Conservation (phyloP, 306 rosid genomes). For the Inga laurina region DNA sequence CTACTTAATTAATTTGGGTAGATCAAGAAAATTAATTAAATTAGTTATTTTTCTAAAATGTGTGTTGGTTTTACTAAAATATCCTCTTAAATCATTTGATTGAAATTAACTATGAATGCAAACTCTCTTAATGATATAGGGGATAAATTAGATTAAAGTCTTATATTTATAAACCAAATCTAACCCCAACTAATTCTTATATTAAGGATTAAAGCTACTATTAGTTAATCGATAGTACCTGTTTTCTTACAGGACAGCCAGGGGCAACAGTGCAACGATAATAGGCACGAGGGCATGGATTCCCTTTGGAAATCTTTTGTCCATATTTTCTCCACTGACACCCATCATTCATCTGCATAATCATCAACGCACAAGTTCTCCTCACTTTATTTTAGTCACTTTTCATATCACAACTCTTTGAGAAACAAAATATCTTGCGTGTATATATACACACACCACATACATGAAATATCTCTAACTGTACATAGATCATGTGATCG, state of each 20-base stretch:
- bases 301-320: conserved; percentile 91
- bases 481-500: background rate
- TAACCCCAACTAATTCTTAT: too few species aligned
- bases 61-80: too few species aligned
- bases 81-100: too few species aligned
- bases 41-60: too few species aligned
- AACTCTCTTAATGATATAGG: too few species aligned
- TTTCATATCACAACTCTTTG: background rate
- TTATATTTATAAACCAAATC: too few species aligned
- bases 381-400: background rate
- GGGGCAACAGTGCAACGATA: conserved; percentile 94
- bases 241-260: conserved; percentile 93
- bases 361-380: background rate
- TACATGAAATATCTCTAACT: background rate
- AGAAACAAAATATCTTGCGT: background rate
- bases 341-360: conserved; percentile 83
- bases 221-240: conserved; percentile 42
- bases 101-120: too few species aligned
- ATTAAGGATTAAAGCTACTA: too few species aligned
- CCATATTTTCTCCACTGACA: conserved; percentile 99
- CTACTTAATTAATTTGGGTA: too few species aligned
- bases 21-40: too few species aligned
- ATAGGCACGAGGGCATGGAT: conserved; percentile 97
- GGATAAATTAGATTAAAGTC: too few species aligned
- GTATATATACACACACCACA: background rate